Conservation (phyloP, 2,329 filamentous ascomycete species). For the Arthrinium phaeospermum region DNA sequence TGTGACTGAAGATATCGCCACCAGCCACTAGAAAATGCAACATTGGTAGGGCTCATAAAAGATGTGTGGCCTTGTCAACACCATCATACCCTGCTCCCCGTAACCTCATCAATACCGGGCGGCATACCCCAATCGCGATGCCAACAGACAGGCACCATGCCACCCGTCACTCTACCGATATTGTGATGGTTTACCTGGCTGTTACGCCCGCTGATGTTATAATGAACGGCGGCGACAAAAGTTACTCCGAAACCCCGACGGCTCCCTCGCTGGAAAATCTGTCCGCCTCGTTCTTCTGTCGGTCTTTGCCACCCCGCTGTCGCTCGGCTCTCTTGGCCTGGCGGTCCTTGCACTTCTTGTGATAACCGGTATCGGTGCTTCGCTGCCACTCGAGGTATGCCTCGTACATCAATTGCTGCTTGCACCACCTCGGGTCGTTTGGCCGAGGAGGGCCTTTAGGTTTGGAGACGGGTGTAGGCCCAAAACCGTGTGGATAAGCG, state of each 20-base stretch:
- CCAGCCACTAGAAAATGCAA: not conserved
- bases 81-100: not conserved
- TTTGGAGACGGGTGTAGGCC: slow-evolving; percentile 40
- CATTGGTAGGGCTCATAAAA: not conserved
- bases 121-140: not conserved
- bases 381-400: slow-evolving; percentile 38
- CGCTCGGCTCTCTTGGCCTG: slow-evolving; percentile 36
- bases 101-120: not conserved
- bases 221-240: not conserved
- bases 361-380: slow-evolving; percentile 31
- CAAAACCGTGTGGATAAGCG: slow-evolving; percentile 31
- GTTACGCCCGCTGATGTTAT: not conserved
- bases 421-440: slow-evolving; percentile 29
- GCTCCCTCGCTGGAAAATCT: not conserved
- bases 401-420: slow-evolving; percentile 37
- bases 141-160: not conserved
- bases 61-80: not conserved
- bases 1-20: slow-evolving; percentile 9
- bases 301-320: not conserved
- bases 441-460: slow-evolving; percentile 33
- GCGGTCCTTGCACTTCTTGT: slow-evolving; percentile 35
- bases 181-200: not conserved
- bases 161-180: not conserved
- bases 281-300: not conserved
- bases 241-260: not conserved